Evolutionary conservation across 2,329 filamentous ascomycete species (phyloP), one percentile per base, ranked within the genome.

Genomic region (Aureobasidium sp.): DNA sequence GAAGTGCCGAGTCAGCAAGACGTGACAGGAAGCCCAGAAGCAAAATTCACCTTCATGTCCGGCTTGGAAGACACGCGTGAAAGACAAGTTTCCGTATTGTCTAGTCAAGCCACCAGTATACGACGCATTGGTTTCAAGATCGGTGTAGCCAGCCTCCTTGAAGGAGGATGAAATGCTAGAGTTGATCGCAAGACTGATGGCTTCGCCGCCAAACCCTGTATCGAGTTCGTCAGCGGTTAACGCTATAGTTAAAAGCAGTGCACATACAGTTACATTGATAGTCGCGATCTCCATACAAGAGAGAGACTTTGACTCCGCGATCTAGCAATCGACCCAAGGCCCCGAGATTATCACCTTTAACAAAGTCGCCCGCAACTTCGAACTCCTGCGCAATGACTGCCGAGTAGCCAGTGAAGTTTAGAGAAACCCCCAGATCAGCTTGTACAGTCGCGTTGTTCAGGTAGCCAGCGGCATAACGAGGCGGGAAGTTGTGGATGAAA

Each of bases 261-360:
- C 1, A 45, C 57, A 25, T n/a, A 61, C 82, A 85, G 64, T 82
- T 82, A 69, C 80, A 82, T 55, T 81, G 78, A 66, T 79, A 80
- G 66, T 84, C 82, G 29, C 81, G 79, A 66, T 87, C 84, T 9
- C 84, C 84, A 70, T 93, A 90, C 59, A 91, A 81, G 63, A 94
- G 75, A 7, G 87, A 85, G 25, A 93, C 82, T n/a, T 84, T 76
- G 48, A 81, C 69, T 36, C 76, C 75, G 5, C 73, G 69, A 36
- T 70, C 68, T 11, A 81, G 70, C 22, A 81, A 67, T 15, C 71
- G 71, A 6, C 72, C 73, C 17, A 81, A 64, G 45, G 76, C 74
- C 2, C 71, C 65, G 22, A 78, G 63, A 47, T 74, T 72, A 1
- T 70, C 71, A 20, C 70, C 74, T 22, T 77, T 72, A 60, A 74